Percentiles rank a stretch among this genome's conserved stretches.
Conservation (phyloP, 345 rosid species). For the Moringa oleifera region DNA sequence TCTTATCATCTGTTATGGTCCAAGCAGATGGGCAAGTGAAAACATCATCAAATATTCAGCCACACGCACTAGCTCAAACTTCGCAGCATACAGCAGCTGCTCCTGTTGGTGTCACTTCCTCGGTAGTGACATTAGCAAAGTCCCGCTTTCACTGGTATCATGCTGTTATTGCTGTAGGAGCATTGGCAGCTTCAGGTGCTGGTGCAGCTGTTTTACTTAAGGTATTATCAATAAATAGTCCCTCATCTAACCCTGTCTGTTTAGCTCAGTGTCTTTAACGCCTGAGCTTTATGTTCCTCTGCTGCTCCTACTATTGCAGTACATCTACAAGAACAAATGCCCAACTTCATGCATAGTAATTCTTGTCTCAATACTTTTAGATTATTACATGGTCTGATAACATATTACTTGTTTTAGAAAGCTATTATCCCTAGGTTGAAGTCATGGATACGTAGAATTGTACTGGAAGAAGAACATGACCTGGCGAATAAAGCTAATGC, state of each 20-base stretch:
- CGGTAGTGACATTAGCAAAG: conserved; percentile 26
- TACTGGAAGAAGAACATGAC: conserved; percentile 67
- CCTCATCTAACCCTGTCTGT: neutral
- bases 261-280: conserved; percentile 3
- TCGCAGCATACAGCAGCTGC: conserved; percentile 51
- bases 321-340: neutral
- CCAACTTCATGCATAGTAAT: neutral
- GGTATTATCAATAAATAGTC: conserved; percentile 32
- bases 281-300: conserved; percentile 2
- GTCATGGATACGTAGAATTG: conserved; percentile 84
- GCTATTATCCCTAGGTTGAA: conserved; percentile 69
- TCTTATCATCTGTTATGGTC: conserved; percentile 14
- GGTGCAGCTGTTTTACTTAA: conserved; percentile 73
- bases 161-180: conserved; percentile 69
- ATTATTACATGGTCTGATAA: conserved; percentile 9
- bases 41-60: conserved; percentile 49
- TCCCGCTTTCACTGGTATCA: conserved; percentile 74
- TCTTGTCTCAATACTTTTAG: neutral
- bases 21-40: conserved; percentile 45
- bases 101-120: conserved; percentile 37
- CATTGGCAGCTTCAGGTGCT: conserved; percentile 82
- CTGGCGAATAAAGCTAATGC: conserved; percentile 30
- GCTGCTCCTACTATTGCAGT: neutral
- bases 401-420: conserved; percentile 51
- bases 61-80: conserved; percentile 46